These are phyloP conservation scores for Fusarium avenaceum DNA, from an alignment of 2,329 filamentous ascomycete species.

Conservation along the genomic window DNA sequence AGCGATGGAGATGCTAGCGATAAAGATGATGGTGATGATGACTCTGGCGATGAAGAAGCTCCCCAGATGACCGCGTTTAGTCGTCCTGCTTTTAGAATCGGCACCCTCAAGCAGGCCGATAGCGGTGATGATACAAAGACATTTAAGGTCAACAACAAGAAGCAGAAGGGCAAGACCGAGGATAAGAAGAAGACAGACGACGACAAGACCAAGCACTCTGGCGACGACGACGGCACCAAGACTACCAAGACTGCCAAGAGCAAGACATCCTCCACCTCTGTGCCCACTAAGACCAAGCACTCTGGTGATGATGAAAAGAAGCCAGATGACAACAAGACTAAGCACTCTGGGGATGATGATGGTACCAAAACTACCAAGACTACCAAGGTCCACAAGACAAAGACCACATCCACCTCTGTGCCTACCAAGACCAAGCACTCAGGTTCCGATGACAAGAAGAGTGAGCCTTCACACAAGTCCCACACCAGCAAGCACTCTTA, in stretches of 20 bases:
- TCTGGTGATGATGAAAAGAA: not conserved
- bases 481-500: slow-evolving; percentile 9
- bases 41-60: not conserved
- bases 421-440: not conserved
- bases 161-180: slow-evolving; percentile 8
- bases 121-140: not conserved
- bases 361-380: not conserved
- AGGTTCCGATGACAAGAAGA: not conserved
- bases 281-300: not conserved
- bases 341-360: not conserved
- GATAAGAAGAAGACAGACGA: not conserved
- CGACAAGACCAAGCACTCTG: not conserved
- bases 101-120: slow-evolving; percentile 6
- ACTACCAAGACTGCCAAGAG: not conserved
- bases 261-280: too few relatives aligned
- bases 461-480: not conserved
- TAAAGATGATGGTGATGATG: not conserved
- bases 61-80: not conserved
- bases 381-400: too few relatives aligned
- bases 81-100: not conserved
- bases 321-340: not conserved
- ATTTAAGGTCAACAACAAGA: slow-evolving; percentile 14
- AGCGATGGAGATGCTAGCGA: not conserved
- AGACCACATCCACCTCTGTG: too few relatives aligned
- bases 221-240: not conserved